These are phyloP conservation scores for Hsuehochloa calcarea DNA, from an alignment of 176 grass and related monocot species.

Conservation along the genomic window DNA sequence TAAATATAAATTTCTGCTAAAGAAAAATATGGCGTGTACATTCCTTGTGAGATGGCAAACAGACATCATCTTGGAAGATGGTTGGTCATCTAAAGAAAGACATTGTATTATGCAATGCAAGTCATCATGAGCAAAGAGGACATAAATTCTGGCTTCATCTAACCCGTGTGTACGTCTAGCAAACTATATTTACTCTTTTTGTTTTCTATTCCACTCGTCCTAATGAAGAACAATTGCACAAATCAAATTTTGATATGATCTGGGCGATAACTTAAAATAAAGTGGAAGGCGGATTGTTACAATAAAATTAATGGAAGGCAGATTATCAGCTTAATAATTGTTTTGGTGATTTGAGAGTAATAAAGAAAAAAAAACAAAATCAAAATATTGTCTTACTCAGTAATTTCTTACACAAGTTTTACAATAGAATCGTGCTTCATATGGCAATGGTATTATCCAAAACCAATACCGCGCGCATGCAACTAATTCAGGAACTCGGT, in stretches of 20 bases:
- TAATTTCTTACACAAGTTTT: background rate
- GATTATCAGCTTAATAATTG: background rate
- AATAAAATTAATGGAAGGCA: too few species aligned
- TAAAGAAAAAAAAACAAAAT: background rate
- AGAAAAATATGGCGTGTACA: background rate
- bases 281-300: background rate
- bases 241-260: background rate
- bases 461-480: background rate
- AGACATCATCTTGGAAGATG: background rate
- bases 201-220: background rate
- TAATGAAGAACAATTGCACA: background rate
- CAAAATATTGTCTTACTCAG: background rate
- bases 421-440: background rate
- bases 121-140: background rate
- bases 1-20: background rate
- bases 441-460: background rate
- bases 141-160: background rate
- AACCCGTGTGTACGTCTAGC: background rate
- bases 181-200: background rate
- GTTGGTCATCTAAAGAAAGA: background rate
- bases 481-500: too few species aligned
- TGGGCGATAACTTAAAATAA: background rate
- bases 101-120: background rate
- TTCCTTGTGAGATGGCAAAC: background rate
- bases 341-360: background rate